These are phyloP conservation scores for Coffea eugenioides DNA, from an alignment of 257 asterid genomes.

Conservation along the genomic window DNA sequence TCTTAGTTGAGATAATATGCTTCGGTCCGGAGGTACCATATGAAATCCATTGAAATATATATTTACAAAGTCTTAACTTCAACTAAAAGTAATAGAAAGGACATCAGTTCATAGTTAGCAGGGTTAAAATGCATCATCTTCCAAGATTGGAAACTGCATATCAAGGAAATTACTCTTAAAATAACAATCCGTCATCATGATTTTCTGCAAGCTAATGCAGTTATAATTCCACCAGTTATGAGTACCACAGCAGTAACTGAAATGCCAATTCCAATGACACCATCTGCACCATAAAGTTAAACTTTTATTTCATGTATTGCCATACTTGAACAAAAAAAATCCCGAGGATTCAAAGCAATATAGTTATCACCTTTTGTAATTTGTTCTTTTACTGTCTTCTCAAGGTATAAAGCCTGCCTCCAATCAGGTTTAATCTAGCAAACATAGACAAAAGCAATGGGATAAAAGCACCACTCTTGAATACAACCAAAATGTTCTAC, in stretches of 20 bases:
- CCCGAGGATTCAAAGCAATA: neutral
- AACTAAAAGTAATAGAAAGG: no score
- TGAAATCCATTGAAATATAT: neutral
- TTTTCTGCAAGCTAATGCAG: no score
- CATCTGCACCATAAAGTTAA: neutral
- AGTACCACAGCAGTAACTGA: no score
- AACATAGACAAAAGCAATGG: neutral
- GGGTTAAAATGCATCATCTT: no score
- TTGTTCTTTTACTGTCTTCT: constrained; percentile 57
- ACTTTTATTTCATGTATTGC: neutral
- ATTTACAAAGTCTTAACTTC: neutral
- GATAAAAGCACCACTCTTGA: neutral
- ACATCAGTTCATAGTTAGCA: no score
- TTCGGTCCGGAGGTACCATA: neutral
- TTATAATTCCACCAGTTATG: no score
- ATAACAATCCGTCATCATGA: no score
- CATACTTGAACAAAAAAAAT: neutral
- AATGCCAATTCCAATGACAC: no score
- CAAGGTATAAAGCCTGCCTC: constrained; percentile 69
- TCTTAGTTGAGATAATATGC: no score
- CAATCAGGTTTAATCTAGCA: constrained; percentile 73
- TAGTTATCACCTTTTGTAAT: constrained; percentile 52
- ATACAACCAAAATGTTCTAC: neutral
- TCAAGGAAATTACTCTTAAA: no score
- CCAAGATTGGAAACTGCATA: no score